Base-by-base conservation (phyloP, 129 eudicot genomes). In the Ambrosia trifida region DNA sequence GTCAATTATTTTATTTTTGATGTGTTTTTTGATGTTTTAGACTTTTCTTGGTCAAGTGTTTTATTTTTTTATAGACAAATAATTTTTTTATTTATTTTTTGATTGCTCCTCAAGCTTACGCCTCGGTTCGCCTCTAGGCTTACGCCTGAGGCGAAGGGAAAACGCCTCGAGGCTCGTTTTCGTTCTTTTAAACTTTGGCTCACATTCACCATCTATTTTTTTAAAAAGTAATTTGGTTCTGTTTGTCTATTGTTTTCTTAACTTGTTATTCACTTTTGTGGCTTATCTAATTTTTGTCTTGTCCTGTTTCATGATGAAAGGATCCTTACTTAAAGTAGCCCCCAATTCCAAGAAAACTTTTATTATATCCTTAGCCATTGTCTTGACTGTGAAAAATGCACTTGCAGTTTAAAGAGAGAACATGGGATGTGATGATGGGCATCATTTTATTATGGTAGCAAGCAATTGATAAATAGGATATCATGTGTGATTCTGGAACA, bases 401-500 rank as follows among this genome's bases (percentile, higher is more conserved):
- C 11, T 6, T 43, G 10, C 10, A 8, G 2, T 5, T 43, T 43
- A 6, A 5, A 43, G 11, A 7, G 10, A 43, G 11, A 8, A 43
- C 0, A 43, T 43, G 11, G 10, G 47, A 6, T 43, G 10, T 43
- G 11, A 11, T 43, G 47, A 2, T 6, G 47, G 47, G 47, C 47
- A 43, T 43, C 47, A 43, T 43, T 4, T 4, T 38, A 3, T 5
- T 45, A 65, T 41, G n/a, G 18, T 65, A 20, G 10, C 45, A 3
- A 20, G 10, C 45, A 3, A 43, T 65, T 18, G 41, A 18, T 41
- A 5, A 41, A 19, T 24, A 13, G 16, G 41, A 66, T 54, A 36
- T 54, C 12, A 58, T 30, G 53, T 72, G 16, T 58, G 58, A 43
- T 41, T 24, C 14, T 72, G 61, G 5, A 54, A 57, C 11, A 43